Percentiles rank a stretch among this genome's conserved stretches.
phyloP scores from a whole-genome alignment of 2,329 filamentous ascomycete species.

The Nemania diffusa region DNA sequence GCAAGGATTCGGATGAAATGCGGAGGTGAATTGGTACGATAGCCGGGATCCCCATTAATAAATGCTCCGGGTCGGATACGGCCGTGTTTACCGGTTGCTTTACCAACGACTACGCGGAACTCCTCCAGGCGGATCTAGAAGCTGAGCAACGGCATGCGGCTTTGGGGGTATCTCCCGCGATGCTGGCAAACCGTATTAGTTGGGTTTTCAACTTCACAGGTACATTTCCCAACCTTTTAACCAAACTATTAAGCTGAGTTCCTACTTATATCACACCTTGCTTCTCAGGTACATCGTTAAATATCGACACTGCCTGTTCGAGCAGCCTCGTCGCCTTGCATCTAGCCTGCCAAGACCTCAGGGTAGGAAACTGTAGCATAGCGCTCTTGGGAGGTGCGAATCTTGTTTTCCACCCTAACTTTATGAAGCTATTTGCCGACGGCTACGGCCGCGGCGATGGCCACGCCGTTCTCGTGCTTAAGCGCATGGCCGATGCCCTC shows the following conservation, averaged over 20 bases:
- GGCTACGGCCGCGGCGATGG: slow-evolving; percentile 60
- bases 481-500: slow-evolving; percentile 58
- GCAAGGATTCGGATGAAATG: not conserved
- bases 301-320: slow-evolving; percentile 30
- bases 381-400: slow-evolving; percentile 28
- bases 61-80: slow-evolving; percentile 17
- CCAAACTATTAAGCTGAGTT: too few relatives aligned
- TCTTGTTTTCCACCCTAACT: slow-evolving; percentile 24
- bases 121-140: slow-evolving; percentile 24
- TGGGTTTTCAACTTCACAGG: slow-evolving; percentile 30
- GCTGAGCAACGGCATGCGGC: slow-evolving; percentile 15
- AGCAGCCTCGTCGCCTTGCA: slow-evolving; percentile 28
- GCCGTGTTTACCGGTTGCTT: slow-evolving; percentile 31
- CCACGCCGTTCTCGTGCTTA: slow-evolving; percentile 60
- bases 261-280: too few relatives aligned
- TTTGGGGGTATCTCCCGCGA: slow-evolving; percentile 5
- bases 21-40: not conserved
- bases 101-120: slow-evolving; percentile 26
- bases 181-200: slow-evolving; percentile 31
- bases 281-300: slow-evolving; percentile 21
- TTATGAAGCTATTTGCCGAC: slow-evolving; percentile 29
- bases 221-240: not conserved
- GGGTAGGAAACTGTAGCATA: not conserved
- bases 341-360: slow-evolving; percentile 28
- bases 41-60: slow-evolving; percentile 27